Percentiles rank a stretch among this genome's conserved stretches.
phyloP scores from a whole-genome alignment of 2,329 filamentous ascomycete genomes.

The Ophiostoma himal-ulmi region DNA sequence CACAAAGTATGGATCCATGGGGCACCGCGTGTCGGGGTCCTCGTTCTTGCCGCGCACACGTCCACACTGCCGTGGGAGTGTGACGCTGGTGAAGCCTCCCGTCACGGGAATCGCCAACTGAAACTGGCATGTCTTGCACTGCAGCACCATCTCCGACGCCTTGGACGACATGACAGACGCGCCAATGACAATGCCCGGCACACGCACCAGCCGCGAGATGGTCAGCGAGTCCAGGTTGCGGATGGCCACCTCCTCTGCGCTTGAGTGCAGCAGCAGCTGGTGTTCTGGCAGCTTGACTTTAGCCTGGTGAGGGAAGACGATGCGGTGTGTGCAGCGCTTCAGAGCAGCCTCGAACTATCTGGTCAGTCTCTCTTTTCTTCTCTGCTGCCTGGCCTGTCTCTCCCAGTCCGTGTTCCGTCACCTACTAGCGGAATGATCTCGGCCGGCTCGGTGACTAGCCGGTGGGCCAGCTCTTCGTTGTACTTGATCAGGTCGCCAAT shows the following conservation, averaged over 20 bases:
- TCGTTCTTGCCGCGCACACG: conserved; percentile 61
- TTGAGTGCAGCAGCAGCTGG: conserved; percentile 90
- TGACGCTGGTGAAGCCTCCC: conserved; percentile 82
- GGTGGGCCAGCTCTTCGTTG: conserved; percentile 90
- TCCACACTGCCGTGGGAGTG: conserved; percentile 72
- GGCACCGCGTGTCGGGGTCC: conserved; percentile 66
- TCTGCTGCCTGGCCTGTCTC: background rate
- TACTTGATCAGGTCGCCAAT: conserved; percentile 93
- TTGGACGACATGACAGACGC: conserved; percentile 96
- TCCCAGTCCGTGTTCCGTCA: conserved; percentile 7
- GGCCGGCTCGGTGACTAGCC: conserved; percentile 79
- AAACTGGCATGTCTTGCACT: conserved; percentile 81
- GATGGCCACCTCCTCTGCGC: conserved; percentile 84
- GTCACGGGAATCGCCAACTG: conserved; percentile 64
- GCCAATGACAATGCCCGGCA: conserved; percentile 95
- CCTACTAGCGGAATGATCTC: conserved; percentile 86
- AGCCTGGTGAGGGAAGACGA: conserved; percentile 73
- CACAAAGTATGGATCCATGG: conserved; percentile 92
- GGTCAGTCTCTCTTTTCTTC: conserved; percentile 7
- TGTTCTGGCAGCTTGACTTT: conserved; percentile 74
- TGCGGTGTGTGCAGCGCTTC: conserved; percentile 84
- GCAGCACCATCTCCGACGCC: conserved; percentile 76
- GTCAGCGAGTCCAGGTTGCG: conserved; percentile 88
- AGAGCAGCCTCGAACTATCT: conserved; percentile 81
- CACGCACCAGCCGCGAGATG: conserved; percentile 89